Evolutionary conservation across 768 basidiomycete genomes (phyloP).

Genomic region (Termitomyces sp.): DNA sequence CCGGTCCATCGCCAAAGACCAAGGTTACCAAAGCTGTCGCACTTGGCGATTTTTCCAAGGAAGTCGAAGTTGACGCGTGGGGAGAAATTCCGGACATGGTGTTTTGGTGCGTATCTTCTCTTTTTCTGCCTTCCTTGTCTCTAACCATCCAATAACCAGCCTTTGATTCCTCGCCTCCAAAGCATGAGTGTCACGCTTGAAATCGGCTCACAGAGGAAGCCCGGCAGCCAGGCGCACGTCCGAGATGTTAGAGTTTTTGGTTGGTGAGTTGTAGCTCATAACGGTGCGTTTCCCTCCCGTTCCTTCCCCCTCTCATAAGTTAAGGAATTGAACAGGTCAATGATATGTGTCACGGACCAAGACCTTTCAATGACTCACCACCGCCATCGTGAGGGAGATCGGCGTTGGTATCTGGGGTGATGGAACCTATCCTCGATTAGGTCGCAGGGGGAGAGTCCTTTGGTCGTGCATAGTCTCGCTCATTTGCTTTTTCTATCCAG

Average conservation of each 20-base stretch:
- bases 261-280: no score
- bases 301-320: no score
- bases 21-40: slow-evolving; percentile 95
- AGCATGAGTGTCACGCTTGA: slow-evolving; percentile 83
- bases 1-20: slow-evolving; percentile 84
- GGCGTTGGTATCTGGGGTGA: slow-evolving; percentile 94
- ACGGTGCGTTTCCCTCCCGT: no score
- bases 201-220: slow-evolving; percentile 85
- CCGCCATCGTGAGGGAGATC: no score
- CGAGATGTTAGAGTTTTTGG: slow-evolving; percentile 44
- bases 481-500: slow-evolving; percentile 94
- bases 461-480: slow-evolving; percentile 94
- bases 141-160: slow-evolving; percentile 25
- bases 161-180: slow-evolving; percentile 66
- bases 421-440: slow-evolving; percentile 94
- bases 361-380: slow-evolving; percentile 93
- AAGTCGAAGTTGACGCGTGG: slow-evolving; percentile 87
- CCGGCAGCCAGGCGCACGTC: slow-evolving; percentile 86
- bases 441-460: slow-evolving; percentile 91
- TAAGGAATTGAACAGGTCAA: no score
- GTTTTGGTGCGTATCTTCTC: slow-evolving; percentile 32
- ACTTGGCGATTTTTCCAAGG: slow-evolving; percentile 82
- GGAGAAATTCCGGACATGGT: slow-evolving; percentile 87
- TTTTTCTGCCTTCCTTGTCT: slow-evolving; percentile 29
- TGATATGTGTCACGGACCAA: no score